These are phyloP conservation scores for Bondarzewia mesenterica DNA, from an alignment of 1,284 basidiomycete species.

Conservation along the genomic window DNA sequence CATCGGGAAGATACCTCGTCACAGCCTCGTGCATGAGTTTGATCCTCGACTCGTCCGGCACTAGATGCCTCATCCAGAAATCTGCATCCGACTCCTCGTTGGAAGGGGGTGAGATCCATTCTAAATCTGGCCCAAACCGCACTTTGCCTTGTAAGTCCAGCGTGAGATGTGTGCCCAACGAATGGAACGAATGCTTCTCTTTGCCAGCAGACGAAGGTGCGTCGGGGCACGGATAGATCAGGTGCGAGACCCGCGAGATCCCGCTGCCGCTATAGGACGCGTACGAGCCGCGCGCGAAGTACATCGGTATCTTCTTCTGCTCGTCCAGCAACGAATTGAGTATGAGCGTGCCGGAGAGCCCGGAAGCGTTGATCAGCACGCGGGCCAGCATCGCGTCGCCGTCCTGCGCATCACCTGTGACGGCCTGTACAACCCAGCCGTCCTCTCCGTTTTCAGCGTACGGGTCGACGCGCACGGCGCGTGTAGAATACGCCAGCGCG, in stretches of 20 bases:
- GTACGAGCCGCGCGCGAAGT: slow-evolving; percentile 79
- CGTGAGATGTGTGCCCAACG: slow-evolving; percentile 87
- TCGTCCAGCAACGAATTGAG: slow-evolving; percentile 58
- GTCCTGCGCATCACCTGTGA: slow-evolving; percentile 35
- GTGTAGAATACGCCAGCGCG: slow-evolving; percentile 76
- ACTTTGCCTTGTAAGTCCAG: slow-evolving; percentile 84
- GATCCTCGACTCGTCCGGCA: slow-evolving; percentile 59
- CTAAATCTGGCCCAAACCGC: slow-evolving; percentile 90
- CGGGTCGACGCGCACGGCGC: slow-evolving; percentile 84
- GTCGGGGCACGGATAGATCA: slow-evolving; percentile 88
- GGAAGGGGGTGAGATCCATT: slow-evolving; percentile 65
- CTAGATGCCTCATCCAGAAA: slow-evolving; percentile 71
- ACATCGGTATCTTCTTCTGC: slow-evolving; percentile 54
- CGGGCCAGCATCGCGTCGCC: slow-evolving; percentile 75
- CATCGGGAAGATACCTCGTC: slow-evolving; percentile 66
- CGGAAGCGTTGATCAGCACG: slow-evolving; percentile 84
- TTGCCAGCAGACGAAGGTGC: slow-evolving; percentile 36
- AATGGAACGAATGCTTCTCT: slow-evolving; percentile 58
- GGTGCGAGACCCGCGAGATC: slow-evolving; percentile 52
- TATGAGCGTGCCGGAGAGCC: slow-evolving; percentile 68
- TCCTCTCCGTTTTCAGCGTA: slow-evolving; percentile 28
- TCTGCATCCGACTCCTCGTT: slow-evolving; percentile 45
- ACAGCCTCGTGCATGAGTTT: slow-evolving; percentile 63
- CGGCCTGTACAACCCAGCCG: slow-evolving; percentile 70
- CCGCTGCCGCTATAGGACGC: slow-evolving; percentile 81